Evolutionary conservation across 2,329 filamentous ascomycete genomes (phyloP).

Genomic region (Torrubiella hemipterigena): DNA sequence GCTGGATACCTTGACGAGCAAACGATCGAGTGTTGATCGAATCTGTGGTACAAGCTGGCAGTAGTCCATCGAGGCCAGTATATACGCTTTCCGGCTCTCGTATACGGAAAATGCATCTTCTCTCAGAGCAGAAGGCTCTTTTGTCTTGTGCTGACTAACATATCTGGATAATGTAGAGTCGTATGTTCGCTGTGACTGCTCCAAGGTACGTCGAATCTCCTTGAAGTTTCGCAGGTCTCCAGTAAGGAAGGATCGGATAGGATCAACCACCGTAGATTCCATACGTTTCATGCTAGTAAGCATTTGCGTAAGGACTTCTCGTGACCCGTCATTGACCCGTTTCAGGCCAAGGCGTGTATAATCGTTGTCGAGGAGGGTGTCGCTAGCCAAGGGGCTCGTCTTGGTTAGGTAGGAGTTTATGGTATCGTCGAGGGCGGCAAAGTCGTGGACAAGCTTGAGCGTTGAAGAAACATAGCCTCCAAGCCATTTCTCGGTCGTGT

Average conservation of each 20-base stretch:
- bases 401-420: slow-evolving; percentile 67
- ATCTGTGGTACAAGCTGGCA: slow-evolving; percentile 80
- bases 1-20: slow-evolving; percentile 72
- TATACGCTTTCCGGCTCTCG: slow-evolving; percentile 79
- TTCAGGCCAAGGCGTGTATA: slow-evolving; percentile 83
- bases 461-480: slow-evolving; percentile 45
- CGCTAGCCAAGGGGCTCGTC: slow-evolving; percentile 65
- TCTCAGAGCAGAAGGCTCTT: slow-evolving; percentile 79
- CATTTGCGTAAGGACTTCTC: slow-evolving; percentile 76
- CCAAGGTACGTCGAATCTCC: slow-evolving; percentile 65
- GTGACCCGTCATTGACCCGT: slow-evolving; percentile 71
- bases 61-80: slow-evolving; percentile 89
- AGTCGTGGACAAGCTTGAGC: slow-evolving; percentile 44
- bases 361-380: slow-evolving; percentile 85
- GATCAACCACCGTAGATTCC: slow-evolving; percentile 67
- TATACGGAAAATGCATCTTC: slow-evolving; percentile 96
- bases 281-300: slow-evolving; percentile 65
- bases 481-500: slow-evolving; percentile 86
- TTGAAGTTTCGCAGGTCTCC: slow-evolving; percentile 79
- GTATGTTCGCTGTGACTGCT: slow-evolving; percentile 71
- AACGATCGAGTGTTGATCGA: slow-evolving; percentile 69
- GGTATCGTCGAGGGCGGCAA: slow-evolving; percentile 64
- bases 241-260: slow-evolving; percentile 64
- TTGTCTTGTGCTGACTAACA: slow-evolving; percentile 75
- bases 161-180: slow-evolving; percentile 76